Evolutionary conservation across 805 yeast species (phyloP), one percentile per base, ranked within the genome.

Genomic region (Candida namnaoensis): DNA sequence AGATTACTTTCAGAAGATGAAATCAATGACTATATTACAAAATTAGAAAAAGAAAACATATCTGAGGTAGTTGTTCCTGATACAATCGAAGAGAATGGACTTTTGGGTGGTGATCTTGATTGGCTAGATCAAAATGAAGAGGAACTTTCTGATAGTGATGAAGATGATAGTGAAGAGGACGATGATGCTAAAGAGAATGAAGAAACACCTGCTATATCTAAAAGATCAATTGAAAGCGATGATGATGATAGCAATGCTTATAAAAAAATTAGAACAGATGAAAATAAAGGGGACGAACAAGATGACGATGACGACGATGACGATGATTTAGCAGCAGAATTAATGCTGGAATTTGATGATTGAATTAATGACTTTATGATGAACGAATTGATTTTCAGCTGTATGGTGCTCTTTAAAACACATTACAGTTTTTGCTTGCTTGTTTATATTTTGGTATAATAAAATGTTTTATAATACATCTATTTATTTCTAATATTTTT

Each of bases 1-100:
- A 69, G 66, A 33, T 57, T 72, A 55, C 55, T 70, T 13, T 70
- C 33, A 57, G 66, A 67, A 3, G 68, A 63, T 38, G 83, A 62
- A 35, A 47, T 60, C 13, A 51, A 54, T 32, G 57, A 54, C 13
- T 57, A 56, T 38, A 49, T 47, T 38, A 49, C 62, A 32, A 66
- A 44, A 47, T 56, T 52, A 40, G 62, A 45, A 45, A 51, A 45
- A 40, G 62, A 45, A 45, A 51, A 45, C 57, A 58, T 47, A 58
- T 60, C 41, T 63, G 54, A 40, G 58, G 61, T 49, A 62, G 64
- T 53, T 52, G 10, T 26, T 26, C 10, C 28, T 26, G 10, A 7
- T 8, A 10, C 28, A 8, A 8, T 4, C 10, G 62, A 64, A 44
- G 63, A 66, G 45, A 71, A 65, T 39, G 73, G 64, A 34, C 38